Base-by-base conservation (phyloP, 108 stramenopile species). In the Asterionellopsis glacialis region DNA sequence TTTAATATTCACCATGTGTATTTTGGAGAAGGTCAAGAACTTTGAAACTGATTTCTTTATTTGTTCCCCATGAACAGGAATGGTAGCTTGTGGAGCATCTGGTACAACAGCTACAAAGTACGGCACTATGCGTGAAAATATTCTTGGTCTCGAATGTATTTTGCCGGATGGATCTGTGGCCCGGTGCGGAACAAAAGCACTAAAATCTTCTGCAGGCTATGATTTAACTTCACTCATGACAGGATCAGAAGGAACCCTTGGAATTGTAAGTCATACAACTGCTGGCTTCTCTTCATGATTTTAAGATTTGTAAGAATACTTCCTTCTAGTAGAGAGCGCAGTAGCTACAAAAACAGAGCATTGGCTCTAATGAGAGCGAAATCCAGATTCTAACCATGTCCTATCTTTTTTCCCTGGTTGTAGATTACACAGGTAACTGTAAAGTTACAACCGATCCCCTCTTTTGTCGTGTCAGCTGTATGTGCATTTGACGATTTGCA, bases 91-190 rank as follows among this genome's bases (percentile, higher is more conserved):
- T 59, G 88, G 94, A 9, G 93, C 95, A 43, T 93, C 91, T 23
- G 98, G 98, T 11, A 96, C 95, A 9, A 92, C 94, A 14, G 87
- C 98, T 0, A 95, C 97, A n/a, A 76, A 78, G n/a, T 97, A 94
- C 63, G 96, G 94, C 18, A 91, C 94, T 22, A 98, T 98, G 96
- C 63, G 88, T 27, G 91, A 96, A 47, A 95, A 95, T 63, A 85
- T 98, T 1, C 47, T 97, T 51, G 75, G 54, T 18, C 33, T 98
- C 39, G 83, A 84, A 60, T 88, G 73, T 45, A 93, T 97, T 24
- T 71, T 96, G 52, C 75, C 94, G 18, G 73, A 89, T 63, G 74
- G 67, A 38, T 74, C 70, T 0, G 72, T 83, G 0, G 54, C 41
- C 11, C 41, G 71, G 11, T 76, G 76, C 23, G 90, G 94, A 0